Evolutionary conservation across 2,329 filamentous ascomycete genomes (phyloP).

Genomic region (Penicillium brasilianum): DNA sequence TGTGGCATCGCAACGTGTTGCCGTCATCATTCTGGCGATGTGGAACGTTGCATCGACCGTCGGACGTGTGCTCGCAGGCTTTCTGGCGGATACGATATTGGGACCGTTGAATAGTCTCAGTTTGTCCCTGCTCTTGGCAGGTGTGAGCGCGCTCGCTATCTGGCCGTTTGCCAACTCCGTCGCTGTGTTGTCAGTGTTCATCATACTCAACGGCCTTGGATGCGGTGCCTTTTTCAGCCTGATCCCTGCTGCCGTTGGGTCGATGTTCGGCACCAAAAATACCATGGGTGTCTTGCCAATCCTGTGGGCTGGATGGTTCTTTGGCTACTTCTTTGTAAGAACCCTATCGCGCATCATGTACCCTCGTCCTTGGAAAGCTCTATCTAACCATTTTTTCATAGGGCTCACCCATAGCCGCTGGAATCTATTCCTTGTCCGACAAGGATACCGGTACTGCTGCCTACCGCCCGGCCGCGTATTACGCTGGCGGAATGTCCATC

Average conservation of each 20-base stretch:
- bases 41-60: constrained; percentile 18
- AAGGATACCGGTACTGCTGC: constrained; percentile 12
- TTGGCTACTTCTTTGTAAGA: constrained; percentile 19
- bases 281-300: constrained; percentile 15
- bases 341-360: background rate
- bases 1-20: constrained; percentile 15
- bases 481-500: constrained; percentile 15
- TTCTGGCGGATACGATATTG: constrained; percentile 9
- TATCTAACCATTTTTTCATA: constrained; percentile 2
- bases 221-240: constrained; percentile 21
- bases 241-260: constrained; percentile 15
- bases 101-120: constrained; percentile 15
- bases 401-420: constrained; percentile 16
- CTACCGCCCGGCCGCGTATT: constrained; percentile 18
- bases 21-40: constrained; percentile 18
- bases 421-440: constrained; percentile 15
- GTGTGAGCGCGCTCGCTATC: constrained; percentile 13
- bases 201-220: constrained; percentile 14
- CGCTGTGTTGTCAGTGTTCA: constrained; percentile 15
- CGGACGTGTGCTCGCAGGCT: constrained; percentile 11
- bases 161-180: constrained; percentile 17
- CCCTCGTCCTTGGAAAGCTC: no score
- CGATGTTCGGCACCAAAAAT: constrained; percentile 17
- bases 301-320: constrained; percentile 18
- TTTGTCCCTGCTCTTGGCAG: constrained; percentile 13